Evolutionary conservation across 805 yeast species (phyloP).

Genomic region (Metschnikowia koreensis): DNA sequence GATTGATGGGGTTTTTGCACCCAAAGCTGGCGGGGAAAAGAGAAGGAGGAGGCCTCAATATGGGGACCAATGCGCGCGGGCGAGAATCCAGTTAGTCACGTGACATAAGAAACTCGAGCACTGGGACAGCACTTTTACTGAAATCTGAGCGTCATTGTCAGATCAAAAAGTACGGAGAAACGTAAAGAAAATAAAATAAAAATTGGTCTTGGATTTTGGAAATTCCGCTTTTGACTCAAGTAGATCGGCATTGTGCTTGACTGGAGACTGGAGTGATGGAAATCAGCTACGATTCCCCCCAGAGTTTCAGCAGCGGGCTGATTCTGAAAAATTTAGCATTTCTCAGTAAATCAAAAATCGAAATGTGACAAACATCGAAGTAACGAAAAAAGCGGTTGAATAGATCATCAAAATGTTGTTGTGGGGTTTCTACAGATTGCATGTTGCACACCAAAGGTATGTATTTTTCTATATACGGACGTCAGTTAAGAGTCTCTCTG

Average conservation of each 20-base stretch:
- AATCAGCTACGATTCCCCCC: too few species aligned
- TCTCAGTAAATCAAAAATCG: too few species aligned
- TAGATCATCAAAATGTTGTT: not conserved
- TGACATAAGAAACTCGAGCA: not conserved
- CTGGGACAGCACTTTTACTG: not conserved
- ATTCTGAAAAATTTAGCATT: too few species aligned
- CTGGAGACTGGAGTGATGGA: too few species aligned
- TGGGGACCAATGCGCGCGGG: not conserved
- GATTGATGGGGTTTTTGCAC: constrained; percentile 6
- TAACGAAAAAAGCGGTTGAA: not conserved
- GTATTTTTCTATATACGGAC: constrained; percentile 23
- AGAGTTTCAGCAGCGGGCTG: too few species aligned
- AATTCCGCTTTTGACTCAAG: too few species aligned
- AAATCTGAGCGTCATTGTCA: not conserved
- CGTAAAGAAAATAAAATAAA: not conserved
- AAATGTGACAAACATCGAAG: not conserved
- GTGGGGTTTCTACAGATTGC: not conserved
- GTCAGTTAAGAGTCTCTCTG: constrained; percentile 6
- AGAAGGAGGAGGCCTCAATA: not conserved
- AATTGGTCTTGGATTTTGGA: not conserved
- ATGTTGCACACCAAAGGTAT: constrained; percentile 18
- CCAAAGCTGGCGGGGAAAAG: not conserved
- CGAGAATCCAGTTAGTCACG: constrained; percentile 1
- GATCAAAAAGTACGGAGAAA: not conserved
- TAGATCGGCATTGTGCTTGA: too few species aligned